Evolutionary conservation across 1,284 basidiomycete species (phyloP).

Genomic region (Ustilago tritici): DNA sequence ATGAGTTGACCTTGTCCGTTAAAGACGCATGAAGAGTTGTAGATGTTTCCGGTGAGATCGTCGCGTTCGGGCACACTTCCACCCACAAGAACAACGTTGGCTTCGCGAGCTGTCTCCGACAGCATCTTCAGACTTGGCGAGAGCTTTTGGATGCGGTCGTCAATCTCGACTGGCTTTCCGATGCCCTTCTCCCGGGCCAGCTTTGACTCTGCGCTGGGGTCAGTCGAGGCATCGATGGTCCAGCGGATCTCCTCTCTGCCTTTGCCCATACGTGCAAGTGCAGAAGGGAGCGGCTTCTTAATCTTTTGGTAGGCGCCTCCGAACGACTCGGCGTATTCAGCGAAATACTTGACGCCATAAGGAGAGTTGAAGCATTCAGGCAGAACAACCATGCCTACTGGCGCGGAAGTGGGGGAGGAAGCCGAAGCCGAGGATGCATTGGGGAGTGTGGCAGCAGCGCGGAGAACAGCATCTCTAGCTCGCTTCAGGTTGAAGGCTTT

Average conservation of each 20-base stretch:
- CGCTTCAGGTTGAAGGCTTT: slow-evolving; percentile 63
- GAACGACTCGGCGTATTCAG: slow-evolving; percentile 66
- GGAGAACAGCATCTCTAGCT: slow-evolving; percentile 54
- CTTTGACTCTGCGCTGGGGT: slow-evolving; percentile 37
- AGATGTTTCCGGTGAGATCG: slow-evolving; percentile 58
- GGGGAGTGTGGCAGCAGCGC: slow-evolving; percentile 30
- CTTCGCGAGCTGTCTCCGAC: slow-evolving; percentile 82
- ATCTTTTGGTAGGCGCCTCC: slow-evolving; percentile 63
- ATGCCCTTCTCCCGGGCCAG: slow-evolving; percentile 46
- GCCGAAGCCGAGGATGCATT: slow-evolving; percentile 3
- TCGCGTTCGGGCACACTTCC: slow-evolving; percentile 73
- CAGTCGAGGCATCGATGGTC: slow-evolving; percentile 55
- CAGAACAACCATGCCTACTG: slow-evolving; percentile 59
- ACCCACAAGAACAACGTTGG: slow-evolving; percentile 89
- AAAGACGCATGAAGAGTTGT: slow-evolving; percentile 75
- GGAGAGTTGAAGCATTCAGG: slow-evolving; percentile 99
- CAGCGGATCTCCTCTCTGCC: slow-evolving; percentile 50
- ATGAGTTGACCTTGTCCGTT: slow-evolving; percentile 87
- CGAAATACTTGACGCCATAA: slow-evolving; percentile 80
- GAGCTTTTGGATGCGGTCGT: slow-evolving; percentile 71
- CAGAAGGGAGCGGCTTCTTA: slow-evolving; percentile 53
- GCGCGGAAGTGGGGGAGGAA: slow-evolving; percentile 26
- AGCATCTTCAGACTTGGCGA: slow-evolving; percentile 82
- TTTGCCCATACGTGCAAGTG: slow-evolving; percentile 39
- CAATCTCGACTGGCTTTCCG: slow-evolving; percentile 73